Conservation (phyloP, 306 rosid genomes). For the Rosa persica region DNA sequence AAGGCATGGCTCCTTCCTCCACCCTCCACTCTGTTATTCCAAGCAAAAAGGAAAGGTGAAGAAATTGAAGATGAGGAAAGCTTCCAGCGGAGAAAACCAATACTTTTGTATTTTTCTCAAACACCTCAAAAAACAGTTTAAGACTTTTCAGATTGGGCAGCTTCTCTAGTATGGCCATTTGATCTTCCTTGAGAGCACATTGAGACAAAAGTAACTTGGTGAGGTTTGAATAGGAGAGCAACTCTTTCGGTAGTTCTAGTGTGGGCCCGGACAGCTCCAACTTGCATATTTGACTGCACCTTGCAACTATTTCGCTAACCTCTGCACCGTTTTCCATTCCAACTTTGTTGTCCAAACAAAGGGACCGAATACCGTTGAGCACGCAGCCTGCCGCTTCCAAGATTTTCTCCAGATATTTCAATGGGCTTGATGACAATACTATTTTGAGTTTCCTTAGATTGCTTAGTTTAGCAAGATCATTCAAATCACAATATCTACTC, state of each 20-base stretch:
- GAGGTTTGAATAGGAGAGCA: constrained; percentile 28
- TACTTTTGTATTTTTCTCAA: constrained; percentile 24
- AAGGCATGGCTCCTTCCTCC: constrained; percentile 39
- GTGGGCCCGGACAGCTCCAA: background rate
- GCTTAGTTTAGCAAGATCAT: constrained; percentile 29
- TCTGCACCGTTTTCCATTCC: background rate
- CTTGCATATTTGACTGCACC: background rate
- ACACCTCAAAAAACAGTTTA: constrained; percentile 21
- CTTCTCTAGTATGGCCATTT: constrained; percentile 43
- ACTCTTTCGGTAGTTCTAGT: constrained; percentile 15
- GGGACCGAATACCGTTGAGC: background rate
- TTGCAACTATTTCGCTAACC: background rate
- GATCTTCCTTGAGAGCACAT: constrained; percentile 40
- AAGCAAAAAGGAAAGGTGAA: constrained; percentile 21
- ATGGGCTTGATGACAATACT: background rate
- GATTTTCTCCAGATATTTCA: background rate
- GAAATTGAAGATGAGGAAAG: constrained; percentile 40
- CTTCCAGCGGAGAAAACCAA: constrained; percentile 36
- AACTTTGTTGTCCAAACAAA: fast-evolving
- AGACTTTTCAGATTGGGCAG: constrained; percentile 43
- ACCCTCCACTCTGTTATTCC: constrained; percentile 42
- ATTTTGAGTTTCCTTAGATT: constrained; percentile 39
- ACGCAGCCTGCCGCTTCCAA: background rate
- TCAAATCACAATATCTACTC: constrained; percentile 31
- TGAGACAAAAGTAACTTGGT: constrained; percentile 37